Evolutionary conservation across 257 asterid species (phyloP).

Genomic region (Forsythia suspensa): DNA sequence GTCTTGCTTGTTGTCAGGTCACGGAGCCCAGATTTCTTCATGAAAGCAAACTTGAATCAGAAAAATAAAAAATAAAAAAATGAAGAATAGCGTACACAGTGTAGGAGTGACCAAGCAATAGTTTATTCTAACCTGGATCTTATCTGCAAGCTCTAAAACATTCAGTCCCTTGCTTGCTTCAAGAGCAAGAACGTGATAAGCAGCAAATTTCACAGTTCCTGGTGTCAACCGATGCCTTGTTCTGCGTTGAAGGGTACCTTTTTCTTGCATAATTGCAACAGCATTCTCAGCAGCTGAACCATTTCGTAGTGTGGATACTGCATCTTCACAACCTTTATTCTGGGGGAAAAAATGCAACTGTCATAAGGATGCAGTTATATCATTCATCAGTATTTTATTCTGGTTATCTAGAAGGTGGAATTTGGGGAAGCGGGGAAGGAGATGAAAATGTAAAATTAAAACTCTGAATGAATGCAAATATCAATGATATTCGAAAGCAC

Average conservation of each 20-base stretch:
- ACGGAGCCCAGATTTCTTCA: constrained; percentile 95
- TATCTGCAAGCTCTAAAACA: constrained; percentile 92
- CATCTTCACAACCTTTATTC: constrained; percentile 89
- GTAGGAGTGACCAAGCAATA: background rate
- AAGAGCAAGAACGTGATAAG: constrained; percentile 97
- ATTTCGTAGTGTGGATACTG: constrained; percentile 77
- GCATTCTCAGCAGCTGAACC: constrained; percentile 96
- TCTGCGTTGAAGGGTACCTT: constrained; percentile 79
- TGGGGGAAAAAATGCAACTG: constrained; percentile 33
- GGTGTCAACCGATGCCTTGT: constrained; percentile 96
- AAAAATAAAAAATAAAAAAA: background rate
- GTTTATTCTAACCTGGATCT: constrained; percentile 76
- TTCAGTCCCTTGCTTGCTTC: constrained; percentile 96
- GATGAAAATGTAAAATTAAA: background rate
- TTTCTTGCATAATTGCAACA: constrained; percentile 89
- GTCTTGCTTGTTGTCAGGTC: constrained; percentile 98
- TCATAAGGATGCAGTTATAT: constrained; percentile 20
- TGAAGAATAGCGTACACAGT: background rate
- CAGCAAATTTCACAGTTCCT: constrained; percentile 99
- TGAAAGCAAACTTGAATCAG: constrained; percentile 15
- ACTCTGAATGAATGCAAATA: background rate
- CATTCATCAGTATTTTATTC: background rate
- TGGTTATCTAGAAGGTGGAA: constrained; percentile 2
- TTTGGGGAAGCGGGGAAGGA: background rate
- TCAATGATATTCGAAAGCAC: background rate